Conservation (phyloP, 768 basidiomycete species). For the Lentinula lateritia region DNA sequence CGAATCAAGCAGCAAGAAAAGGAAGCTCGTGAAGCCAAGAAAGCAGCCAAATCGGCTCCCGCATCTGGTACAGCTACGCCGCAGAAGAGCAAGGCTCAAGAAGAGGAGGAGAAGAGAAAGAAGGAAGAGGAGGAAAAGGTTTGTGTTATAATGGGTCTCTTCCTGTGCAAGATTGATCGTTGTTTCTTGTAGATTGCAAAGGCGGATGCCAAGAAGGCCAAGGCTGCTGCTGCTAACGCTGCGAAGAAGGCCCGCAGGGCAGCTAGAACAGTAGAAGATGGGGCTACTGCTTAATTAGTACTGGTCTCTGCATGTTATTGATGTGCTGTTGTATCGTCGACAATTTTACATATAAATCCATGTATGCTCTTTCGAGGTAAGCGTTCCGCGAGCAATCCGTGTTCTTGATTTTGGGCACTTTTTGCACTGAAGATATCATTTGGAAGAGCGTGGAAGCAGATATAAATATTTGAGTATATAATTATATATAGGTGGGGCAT, state of each 20-base stretch:
- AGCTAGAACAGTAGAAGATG: constrained; percentile 4
- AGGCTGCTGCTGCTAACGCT: constrained; percentile 81
- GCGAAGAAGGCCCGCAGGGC: constrained; percentile 81
- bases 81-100: constrained; percentile 60
- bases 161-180: neutral
- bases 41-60: constrained; percentile 45
- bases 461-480: neutral
- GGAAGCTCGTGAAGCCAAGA: constrained; percentile 89
- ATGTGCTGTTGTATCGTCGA: neutral
- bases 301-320: neutral
- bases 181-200: constrained; percentile 15
- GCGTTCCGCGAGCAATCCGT: no score
- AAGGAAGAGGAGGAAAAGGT: constrained; percentile 87
- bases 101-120: constrained; percentile 71
- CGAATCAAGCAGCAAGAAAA: constrained; percentile 96
- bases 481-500: neutral
- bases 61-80: constrained; percentile 38
- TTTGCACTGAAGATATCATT: neutral
- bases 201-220: constrained; percentile 81
- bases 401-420: neutral
- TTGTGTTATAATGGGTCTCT: neutral
- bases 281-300: neutral
- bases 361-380: no score
- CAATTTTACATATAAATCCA: neutral
- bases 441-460: neutral